phyloP scores from a whole-genome alignment of 169 alveolate genomes.

The Toxoplasma gondii region DNA sequence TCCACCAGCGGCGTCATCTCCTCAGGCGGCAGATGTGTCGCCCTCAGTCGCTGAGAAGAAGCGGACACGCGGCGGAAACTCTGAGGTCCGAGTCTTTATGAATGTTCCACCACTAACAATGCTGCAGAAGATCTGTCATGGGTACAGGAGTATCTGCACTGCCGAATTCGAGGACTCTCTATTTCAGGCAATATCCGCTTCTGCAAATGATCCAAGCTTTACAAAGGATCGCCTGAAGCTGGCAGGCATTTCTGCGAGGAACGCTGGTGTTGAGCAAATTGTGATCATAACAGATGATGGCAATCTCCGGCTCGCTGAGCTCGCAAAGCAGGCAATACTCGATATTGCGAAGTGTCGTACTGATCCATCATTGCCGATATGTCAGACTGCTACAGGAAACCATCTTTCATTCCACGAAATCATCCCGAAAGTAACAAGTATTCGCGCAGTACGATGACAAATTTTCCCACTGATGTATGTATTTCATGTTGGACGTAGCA shows the following conservation, averaged over 20 bases:
- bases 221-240: slow-evolving; percentile 18
- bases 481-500: not conserved
- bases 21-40: not conserved
- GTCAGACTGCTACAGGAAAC: slow-evolving; percentile 8
- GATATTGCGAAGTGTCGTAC: slow-evolving; percentile 17
- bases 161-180: slow-evolving; percentile 38
- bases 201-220: not conserved
- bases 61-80: slow-evolving; percentile 17
- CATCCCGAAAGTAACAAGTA: not conserved
- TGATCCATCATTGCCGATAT: not conserved
- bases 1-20: not conserved
- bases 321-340: slow-evolving; percentile 1
- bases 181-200: not conserved
- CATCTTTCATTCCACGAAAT: not conserved
- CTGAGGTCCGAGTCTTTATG: slow-evolving; percentile 17
- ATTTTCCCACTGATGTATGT: not conserved
- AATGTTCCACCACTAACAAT: not conserved
- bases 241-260: slow-evolving; percentile 25
- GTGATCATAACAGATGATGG: not conserved
- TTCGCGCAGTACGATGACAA: not conserved
- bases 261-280: slow-evolving; percentile 17
- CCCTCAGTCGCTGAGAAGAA: not conserved
- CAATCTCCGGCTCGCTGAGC: slow-evolving; percentile 7
- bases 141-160: not conserved
- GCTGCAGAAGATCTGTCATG: slow-evolving; percentile 1